These are phyloP conservation scores for Melaleuca alternifolia DNA, from an alignment of 345 rosid species.

Conservation along the genomic window DNA sequence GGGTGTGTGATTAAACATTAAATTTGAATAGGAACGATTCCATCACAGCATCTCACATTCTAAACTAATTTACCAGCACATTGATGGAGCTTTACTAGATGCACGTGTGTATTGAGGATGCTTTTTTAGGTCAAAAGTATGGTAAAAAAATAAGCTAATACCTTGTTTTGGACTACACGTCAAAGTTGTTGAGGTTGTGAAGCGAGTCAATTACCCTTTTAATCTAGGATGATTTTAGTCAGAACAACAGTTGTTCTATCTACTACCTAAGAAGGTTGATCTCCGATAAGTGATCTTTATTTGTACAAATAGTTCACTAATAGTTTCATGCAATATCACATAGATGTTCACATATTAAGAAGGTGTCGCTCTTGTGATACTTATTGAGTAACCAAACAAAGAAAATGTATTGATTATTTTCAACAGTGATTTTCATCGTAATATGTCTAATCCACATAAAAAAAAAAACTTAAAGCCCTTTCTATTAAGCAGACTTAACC, in stretches of 20 bases:
- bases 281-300: not conserved
- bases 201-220: too few relatives aligned
- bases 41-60: rapidly evolving
- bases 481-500: not conserved
- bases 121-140: not conserved
- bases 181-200: not conserved
- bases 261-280: not conserved
- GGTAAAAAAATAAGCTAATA: not conserved
- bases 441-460: not conserved
- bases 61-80: not conserved
- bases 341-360: too few relatives aligned
- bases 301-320: too few relatives aligned
- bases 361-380: too few relatives aligned
- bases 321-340: too few relatives aligned
- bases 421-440: not conserved
- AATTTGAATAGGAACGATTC: not conserved
- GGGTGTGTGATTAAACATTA: not conserved
- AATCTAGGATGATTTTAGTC: not conserved
- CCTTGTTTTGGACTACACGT: not conserved
- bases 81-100: not conserved
- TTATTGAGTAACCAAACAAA: too few relatives aligned
- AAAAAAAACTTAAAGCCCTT: not conserved
- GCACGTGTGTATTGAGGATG: not conserved
- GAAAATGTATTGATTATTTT: too few relatives aligned
- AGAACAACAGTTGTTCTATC: not conserved